These are phyloP conservation scores for Thelephora terrestris DNA, from an alignment of 1,284 basidiomycete genomes.

Conservation along the genomic window DNA sequence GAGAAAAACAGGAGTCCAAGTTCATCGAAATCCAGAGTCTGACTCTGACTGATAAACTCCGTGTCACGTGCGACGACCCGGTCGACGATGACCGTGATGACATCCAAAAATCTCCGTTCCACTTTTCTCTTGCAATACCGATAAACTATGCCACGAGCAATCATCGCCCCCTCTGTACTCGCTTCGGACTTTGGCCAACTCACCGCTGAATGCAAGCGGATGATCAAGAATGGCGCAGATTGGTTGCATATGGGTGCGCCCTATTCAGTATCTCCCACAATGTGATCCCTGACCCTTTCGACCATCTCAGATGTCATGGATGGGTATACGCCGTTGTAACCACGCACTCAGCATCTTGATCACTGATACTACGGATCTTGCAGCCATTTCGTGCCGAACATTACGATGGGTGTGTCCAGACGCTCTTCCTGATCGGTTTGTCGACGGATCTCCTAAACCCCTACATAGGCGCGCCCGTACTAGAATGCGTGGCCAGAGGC, in stretches of 20 bases:
- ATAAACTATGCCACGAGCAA: constrained; percentile 63
- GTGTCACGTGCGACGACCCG: no score
- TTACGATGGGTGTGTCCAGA: constrained; percentile 73
- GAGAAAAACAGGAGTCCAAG: no score
- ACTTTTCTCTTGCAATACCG: no score
- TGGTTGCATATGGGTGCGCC: constrained; percentile 92
- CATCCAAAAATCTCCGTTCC: neutral
- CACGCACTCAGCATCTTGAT: constrained; percentile 1
- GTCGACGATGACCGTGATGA: neutral
- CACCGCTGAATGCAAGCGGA: constrained; percentile 83
- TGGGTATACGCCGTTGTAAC: constrained; percentile 43
- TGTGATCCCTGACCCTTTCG: neutral
- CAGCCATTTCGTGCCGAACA: constrained; percentile 97
- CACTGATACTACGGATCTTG: constrained; percentile 11
- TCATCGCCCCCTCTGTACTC: constrained; percentile 86
- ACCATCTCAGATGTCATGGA: constrained; percentile 82
- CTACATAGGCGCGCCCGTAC: constrained; percentile 73
- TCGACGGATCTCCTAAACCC: constrained; percentile 12
- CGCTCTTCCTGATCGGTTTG: neutral
- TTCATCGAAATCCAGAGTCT: no score
- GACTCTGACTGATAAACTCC: no score
- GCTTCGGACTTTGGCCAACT: constrained; percentile 94
- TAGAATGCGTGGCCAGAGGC: constrained; percentile 81
- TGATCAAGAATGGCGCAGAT: constrained; percentile 87
- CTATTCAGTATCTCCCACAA: constrained; percentile 1